phyloP scores from a whole-genome alignment of 768 basidiomycete genomes.

The Amanita subjunquillea region DNA sequence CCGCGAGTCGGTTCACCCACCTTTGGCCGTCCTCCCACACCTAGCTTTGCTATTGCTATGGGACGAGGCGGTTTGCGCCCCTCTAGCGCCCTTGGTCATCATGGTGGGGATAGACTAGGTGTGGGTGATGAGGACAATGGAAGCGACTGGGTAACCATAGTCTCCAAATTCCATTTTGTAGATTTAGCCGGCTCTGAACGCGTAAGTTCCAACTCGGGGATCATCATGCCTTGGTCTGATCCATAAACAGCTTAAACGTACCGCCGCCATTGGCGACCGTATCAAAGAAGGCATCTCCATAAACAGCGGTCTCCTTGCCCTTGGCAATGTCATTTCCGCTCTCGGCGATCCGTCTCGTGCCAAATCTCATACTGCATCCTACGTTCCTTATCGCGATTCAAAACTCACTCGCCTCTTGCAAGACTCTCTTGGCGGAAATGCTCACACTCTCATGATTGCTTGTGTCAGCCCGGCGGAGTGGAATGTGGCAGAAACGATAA shows the following conservation, averaged over 20 bases:
- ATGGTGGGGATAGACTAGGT: constrained; percentile 39
- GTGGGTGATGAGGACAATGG: constrained; percentile 48
- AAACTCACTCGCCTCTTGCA: constrained; percentile 93
- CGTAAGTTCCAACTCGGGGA: constrained; percentile 32
- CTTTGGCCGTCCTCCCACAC: constrained; percentile 67
- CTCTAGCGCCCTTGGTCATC: constrained; percentile 64
- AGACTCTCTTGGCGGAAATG: constrained; percentile 96
- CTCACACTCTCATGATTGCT: constrained; percentile 97
- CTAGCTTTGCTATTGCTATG: constrained; percentile 71
- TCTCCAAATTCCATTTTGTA: constrained; percentile 97
- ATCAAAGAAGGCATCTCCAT: constrained; percentile 99
- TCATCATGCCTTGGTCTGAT: constrained; percentile 10
- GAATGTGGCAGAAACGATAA: constrained; percentile 90
- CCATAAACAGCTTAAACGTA: constrained; percentile 71
- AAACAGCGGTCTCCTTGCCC: constrained; percentile 90
- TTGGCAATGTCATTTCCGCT: constrained; percentile 98
- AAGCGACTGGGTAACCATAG: constrained; percentile 79
- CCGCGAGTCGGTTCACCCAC: constrained; percentile 67
- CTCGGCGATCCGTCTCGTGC: constrained; percentile 88
- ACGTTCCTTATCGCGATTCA: constrained; percentile 96
- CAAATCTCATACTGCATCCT: constrained; percentile 74
- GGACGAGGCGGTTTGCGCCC: constrained; percentile 62
- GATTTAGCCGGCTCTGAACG: constrained; percentile 96
- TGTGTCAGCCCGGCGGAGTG: constrained; percentile 95
- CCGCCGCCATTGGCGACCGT: constrained; percentile 90